Percentiles rank a stretch among this genome's conserved stretches.
phyloP scores from a whole-genome alignment of 257 asterid species.

The Cordia subcordata region DNA sequence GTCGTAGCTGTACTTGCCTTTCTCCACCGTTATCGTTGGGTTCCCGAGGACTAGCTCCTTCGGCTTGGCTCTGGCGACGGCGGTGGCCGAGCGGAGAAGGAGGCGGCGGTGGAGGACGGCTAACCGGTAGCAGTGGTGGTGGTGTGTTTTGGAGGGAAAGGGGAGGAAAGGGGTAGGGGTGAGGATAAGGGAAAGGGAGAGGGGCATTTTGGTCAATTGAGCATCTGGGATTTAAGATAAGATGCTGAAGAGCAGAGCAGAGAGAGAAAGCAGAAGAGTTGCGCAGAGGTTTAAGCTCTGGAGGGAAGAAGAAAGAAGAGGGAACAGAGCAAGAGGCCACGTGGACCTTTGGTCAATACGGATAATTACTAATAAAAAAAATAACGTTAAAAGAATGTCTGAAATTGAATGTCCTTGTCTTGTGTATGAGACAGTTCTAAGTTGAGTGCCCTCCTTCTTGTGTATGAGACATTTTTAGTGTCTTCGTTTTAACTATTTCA shows the following conservation, averaged over 20 bases:
- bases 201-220: slow-evolving; percentile 48
- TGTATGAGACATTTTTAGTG: no score
- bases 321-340: no score
- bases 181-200: slow-evolving; percentile 42
- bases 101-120: slow-evolving; percentile 23
- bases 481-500: no score
- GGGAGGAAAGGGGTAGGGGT: slow-evolving; percentile 24
- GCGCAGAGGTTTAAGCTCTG: background rate
- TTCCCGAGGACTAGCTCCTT: slow-evolving; percentile 76
- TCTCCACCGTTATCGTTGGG: slow-evolving; percentile 82
- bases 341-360: background rate
- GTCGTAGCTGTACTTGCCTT: slow-evolving; percentile 92
- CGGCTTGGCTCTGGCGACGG: slow-evolving; percentile 46
- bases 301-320: background rate
- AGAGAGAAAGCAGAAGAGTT: background rate
- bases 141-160: slow-evolving; percentile 31
- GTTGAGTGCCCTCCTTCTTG: no score
- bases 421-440: no score
- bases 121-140: slow-evolving; percentile 18
- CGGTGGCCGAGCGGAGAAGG: slow-evolving; percentile 23
- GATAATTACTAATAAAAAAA: background rate
- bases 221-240: slow-evolving; percentile 16
- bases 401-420: no score
- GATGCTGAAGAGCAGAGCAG: background rate
- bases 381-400: no score